phyloP scores from a whole-genome alignment of 345 rosid species.

The Leavenworthia alabamica region DNA sequence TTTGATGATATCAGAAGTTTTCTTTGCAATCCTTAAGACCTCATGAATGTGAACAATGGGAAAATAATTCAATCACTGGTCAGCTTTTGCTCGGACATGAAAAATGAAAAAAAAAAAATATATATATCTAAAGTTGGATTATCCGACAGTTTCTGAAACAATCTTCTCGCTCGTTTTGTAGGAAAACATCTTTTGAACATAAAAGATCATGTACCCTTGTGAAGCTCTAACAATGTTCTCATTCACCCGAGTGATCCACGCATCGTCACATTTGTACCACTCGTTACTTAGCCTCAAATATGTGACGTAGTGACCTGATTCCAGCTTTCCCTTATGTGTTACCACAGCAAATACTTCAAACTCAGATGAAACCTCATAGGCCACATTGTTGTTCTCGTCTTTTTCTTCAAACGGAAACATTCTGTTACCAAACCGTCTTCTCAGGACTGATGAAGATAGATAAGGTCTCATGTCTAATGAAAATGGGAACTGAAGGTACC shows the following conservation, averaged over 20 bases:
- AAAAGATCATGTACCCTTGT: neutral
- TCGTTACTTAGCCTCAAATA: neutral
- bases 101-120: neutral
- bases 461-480: neutral
- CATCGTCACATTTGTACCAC: neutral
- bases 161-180: neutral
- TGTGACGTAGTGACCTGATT: neutral
- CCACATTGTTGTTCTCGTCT: neutral
- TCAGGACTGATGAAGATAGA: neutral
- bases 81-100: neutral
- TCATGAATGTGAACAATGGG: neutral
- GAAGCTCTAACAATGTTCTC: neutral
- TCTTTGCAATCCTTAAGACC: neutral
- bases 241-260: neutral
- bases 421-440: neutral
- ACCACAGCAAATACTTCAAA: neutral
- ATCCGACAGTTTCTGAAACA: neutral
- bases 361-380: neutral
- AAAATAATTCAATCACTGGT: neutral
- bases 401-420: neutral
- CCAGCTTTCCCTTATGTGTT: neutral
- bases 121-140: neutral
- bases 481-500: neutral
- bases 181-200: neutral
- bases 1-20: neutral